Evolutionary conservation across 129 eudicot species (phyloP).

Genomic region (Sambucus nigra): DNA sequence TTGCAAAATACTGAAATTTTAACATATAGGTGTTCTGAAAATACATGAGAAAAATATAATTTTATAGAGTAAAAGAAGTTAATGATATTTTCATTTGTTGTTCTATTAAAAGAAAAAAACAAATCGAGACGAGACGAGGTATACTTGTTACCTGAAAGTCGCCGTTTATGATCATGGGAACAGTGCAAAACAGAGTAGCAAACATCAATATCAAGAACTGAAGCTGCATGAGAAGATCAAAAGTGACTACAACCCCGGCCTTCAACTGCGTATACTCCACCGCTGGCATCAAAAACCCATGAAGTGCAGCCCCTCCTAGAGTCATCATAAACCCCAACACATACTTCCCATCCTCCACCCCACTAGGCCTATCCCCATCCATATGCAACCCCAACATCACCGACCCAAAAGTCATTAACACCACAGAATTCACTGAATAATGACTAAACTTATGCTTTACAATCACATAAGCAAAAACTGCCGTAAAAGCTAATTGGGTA

Average conservation of each 20-base stretch:
- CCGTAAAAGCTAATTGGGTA: conserved; percentile 34
- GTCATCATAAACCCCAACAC: conserved; percentile 26
- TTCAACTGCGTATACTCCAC: conserved; percentile 19
- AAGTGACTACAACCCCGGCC: conserved; percentile 14
- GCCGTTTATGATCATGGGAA: conserved; percentile 28
- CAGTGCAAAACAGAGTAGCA: conserved; percentile 29
- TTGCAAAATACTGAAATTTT: no score
- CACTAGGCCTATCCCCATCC: conserved; percentile 29
- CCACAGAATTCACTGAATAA: conserved; percentile 29
- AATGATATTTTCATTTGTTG: no score
- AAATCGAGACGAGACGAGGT: no score
- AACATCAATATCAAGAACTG: conserved; percentile 27
- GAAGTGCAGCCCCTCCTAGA: conserved; percentile 21
- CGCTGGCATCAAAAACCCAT: conserved; percentile 23
- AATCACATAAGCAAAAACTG: conserved; percentile 22
- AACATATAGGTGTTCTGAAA: no score
- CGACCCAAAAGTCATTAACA: conserved; percentile 25
- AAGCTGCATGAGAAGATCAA: conserved; percentile 23
- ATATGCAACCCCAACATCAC: conserved; percentile 27
- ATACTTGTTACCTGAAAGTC: conserved; percentile 46
- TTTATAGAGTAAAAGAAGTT: no score
- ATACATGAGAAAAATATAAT: no score
- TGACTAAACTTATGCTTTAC: conserved; percentile 22
- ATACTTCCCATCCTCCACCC: conserved; percentile 25
- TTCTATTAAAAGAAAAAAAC: no score